Conservation (phyloP, 495 filamentous ascomycete species). For the Glonium stellatum region DNA sequence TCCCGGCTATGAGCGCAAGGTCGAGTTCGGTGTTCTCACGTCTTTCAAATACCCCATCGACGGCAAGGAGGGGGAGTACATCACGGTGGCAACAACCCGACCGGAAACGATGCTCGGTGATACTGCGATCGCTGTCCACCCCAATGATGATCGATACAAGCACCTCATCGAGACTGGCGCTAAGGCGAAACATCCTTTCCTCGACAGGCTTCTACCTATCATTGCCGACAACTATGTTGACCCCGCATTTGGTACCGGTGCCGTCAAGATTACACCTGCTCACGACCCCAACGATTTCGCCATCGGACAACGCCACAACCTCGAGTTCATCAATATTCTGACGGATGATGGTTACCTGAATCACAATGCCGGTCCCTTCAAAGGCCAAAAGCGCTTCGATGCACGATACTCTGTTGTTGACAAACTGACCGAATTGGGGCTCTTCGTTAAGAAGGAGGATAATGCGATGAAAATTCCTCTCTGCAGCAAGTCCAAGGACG, state of each 20-base stretch:
- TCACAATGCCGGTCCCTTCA: constrained; percentile 33
- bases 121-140: constrained; percentile 69
- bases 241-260: constrained; percentile 70
- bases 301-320: constrained; percentile 60
- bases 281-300: constrained; percentile 75
- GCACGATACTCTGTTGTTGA: constrained; percentile 63
- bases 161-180: constrained; percentile 65
- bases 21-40: constrained; percentile 65
- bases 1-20: constrained; percentile 61
- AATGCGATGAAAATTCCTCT: constrained; percentile 73
- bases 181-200: constrained; percentile 64
- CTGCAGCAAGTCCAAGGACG: constrained; percentile 67
- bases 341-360: constrained; percentile 40
- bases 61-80: constrained; percentile 57
- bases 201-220: constrained; percentile 59
- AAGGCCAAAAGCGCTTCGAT: constrained; percentile 68
- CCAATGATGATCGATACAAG: constrained; percentile 62
- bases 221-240: constrained; percentile 68
- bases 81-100: constrained; percentile 71
- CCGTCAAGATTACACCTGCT: constrained; percentile 69
- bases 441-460: constrained; percentile 70
- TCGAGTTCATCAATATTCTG: constrained; percentile 43
- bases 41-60: constrained; percentile 68
- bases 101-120: constrained; percentile 80
- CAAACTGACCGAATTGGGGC: constrained; percentile 59